Evolutionary conservation across 2,329 filamentous ascomycete species (phyloP).

Genomic region (Colletotrichum cereale): DNA sequence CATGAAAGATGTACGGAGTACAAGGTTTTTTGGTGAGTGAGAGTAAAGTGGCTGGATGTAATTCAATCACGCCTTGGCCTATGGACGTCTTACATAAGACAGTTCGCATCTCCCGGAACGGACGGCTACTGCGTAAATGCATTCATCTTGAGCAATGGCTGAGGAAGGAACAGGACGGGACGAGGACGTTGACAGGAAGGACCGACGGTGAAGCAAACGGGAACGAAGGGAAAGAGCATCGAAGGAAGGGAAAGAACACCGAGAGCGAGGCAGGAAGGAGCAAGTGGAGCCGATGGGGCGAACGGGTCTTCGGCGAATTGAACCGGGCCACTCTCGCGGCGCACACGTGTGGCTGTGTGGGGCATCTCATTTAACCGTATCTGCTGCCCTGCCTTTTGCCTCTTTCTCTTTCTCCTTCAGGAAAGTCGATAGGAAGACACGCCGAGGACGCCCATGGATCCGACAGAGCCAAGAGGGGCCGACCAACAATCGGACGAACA

Average conservation of each 20-base stretch:
- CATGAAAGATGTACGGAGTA: background rate
- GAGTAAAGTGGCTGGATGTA: background rate
- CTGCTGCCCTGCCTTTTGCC: conserved; percentile 1
- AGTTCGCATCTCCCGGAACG: background rate
- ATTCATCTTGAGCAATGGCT: background rate
- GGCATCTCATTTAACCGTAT: conserved; percentile 40
- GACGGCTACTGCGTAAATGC: background rate
- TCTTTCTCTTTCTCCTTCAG: conserved; percentile 6
- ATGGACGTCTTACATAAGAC: background rate
- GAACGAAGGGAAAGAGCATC: background rate
- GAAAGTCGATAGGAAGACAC: conserved; percentile 9
- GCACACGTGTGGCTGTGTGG: conserved; percentile 29
- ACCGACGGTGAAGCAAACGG: background rate
- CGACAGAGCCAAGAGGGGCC: background rate
- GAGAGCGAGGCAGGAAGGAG: background rate
- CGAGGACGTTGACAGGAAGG: background rate
- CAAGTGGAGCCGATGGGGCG: background rate
- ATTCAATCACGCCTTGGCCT: background rate
- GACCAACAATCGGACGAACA: background rate
- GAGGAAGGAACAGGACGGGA: background rate
- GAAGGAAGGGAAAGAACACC: background rate
- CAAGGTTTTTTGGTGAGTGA: background rate
- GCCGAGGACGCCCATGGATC: background rate
- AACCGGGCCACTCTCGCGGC: conserved; percentile 24
- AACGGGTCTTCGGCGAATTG: conserved; percentile 29